Conservation (phyloP, 331 rosid species). For the Rosa hybrid region DNA sequence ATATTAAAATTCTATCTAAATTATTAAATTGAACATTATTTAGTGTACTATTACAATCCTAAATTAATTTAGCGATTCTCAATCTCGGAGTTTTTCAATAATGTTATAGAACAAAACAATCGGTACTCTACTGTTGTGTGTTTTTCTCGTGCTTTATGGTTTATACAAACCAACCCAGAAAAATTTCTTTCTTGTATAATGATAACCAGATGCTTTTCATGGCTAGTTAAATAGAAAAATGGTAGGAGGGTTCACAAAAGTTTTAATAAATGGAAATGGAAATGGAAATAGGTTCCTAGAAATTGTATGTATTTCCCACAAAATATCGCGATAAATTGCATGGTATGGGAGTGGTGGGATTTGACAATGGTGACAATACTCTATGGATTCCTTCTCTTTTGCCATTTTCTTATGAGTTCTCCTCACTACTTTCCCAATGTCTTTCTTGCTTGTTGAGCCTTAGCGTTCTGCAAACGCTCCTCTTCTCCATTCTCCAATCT, state of each 20-base stretch:
- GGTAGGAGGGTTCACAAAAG: not conserved
- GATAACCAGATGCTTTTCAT: not conserved
- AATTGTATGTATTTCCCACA: not conserved
- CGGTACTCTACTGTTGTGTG: not conserved
- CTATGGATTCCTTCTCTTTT: conserved; percentile 17
- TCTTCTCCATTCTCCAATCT: not conserved
- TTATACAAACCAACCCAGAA: not conserved
- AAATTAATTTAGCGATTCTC: not conserved
- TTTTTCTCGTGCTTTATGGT: not conserved
- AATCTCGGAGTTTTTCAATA: accelerated
- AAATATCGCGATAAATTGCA: conserved; percentile 35
- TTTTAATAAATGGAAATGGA: not conserved
- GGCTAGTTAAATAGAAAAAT: not conserved
- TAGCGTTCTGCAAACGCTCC: conserved; percentile 28
- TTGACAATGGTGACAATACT: conserved; percentile 2
- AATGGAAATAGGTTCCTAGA: not conserved
- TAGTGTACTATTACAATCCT: not conserved
- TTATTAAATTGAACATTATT: too few species aligned
- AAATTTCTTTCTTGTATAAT: not conserved
- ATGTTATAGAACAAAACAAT: not conserved
- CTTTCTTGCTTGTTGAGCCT: conserved; percentile 29
- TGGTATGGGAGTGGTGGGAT: not conserved
- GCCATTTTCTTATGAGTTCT: not conserved
- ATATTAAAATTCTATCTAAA: too few species aligned
- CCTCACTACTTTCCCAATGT: conserved; percentile 28